Evolutionary conservation across 176 grass and related monocot species (phyloP), one percentile per base, ranked within the genome.

Genomic region (Oryza australiensis): DNA sequence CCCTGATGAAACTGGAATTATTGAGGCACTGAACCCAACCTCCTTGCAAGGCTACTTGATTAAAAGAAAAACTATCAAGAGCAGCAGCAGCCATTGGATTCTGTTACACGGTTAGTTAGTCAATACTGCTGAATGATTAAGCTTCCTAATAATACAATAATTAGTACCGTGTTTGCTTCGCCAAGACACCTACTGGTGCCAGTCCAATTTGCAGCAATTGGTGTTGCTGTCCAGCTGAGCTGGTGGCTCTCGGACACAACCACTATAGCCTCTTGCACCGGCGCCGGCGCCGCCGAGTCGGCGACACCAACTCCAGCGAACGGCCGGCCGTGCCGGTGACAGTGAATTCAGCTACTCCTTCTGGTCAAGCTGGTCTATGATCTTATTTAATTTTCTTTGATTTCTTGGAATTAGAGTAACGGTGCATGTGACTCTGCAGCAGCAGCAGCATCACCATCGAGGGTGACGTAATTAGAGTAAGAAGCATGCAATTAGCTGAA

Each of bases 371-470:
- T 60, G 7, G 55, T 60, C 55, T 24, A 24, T 60, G 55, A 24
- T 60, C 16, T 23, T 11, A 9, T 60, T 11, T 60, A 9, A 8
- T 23, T 60, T 24, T 60, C 8, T 60, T 60, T 55, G 20, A n/a
- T 55, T 20, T 42, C 42, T 49, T 73, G 32, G 60, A 16, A 37
- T 37, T 37, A 53, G 23, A n/a, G 35, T 37, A 37, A 37, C 35
- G 35, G 1, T 55, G 79, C 73, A 82, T 83, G 86, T 83, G 84
- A 49, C 70, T 40, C n/a, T 8, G 7, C 13, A 46, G 46, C 45
- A 55, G 73, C 82, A 74, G 77, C 69, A 32, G 5, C 62, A 59
- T 33, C 69, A 32, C 3, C 62, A 59, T 33, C 70, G 77, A 87
- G 79, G 73, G 4, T 22, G 41, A n/a, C 22, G 22, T 42, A 29